Evolutionary conservation across 2,329 filamentous ascomycete genomes (phyloP).

Genomic region (Stagonosporopsis tanaceti): DNA sequence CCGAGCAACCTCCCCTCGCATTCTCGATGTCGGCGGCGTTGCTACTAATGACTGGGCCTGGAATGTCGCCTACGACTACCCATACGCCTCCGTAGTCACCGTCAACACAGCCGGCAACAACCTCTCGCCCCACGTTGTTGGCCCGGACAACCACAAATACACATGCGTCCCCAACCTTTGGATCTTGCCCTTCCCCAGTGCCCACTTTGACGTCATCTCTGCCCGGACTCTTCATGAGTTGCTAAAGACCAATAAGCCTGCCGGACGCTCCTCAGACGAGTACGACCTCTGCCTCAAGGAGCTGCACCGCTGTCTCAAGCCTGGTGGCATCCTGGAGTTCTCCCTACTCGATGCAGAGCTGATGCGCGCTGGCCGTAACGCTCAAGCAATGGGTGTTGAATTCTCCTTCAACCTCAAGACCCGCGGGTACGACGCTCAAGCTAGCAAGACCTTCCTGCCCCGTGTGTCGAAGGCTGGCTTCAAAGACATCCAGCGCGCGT

Average conservation of each 20-base stretch:
- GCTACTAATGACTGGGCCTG: slow-evolving; percentile 93
- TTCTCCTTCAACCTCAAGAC: slow-evolving; percentile 91
- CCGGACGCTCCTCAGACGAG: slow-evolving; percentile 68
- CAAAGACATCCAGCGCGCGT: slow-evolving; percentile 79
- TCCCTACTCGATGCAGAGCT: slow-evolving; percentile 89
- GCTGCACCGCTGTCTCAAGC: slow-evolving; percentile 90
- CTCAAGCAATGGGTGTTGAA: slow-evolving; percentile 84
- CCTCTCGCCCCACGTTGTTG: slow-evolving; percentile 64
- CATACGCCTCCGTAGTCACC: slow-evolving; percentile 85
- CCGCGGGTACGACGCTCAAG: slow-evolving; percentile 85
- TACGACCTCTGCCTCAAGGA: slow-evolving; percentile 86
- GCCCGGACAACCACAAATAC: slow-evolving; percentile 86
- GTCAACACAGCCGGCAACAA: slow-evolving; percentile 68
- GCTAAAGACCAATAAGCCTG: slow-evolving; percentile 71
- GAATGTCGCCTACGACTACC: slow-evolving; percentile 87
- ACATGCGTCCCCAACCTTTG: slow-evolving; percentile 79
- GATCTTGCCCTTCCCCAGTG: slow-evolving; percentile 82
- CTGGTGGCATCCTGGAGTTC: slow-evolving; percentile 92
- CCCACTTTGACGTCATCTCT: slow-evolving; percentile 90
- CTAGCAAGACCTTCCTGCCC: slow-evolving; percentile 81
- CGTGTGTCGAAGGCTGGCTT: slow-evolving; percentile 81
- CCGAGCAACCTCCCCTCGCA: slow-evolving; percentile 71
- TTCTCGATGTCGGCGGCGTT: slow-evolving; percentile 88
- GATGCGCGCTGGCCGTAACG: slow-evolving; percentile 80
- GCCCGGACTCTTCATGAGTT: slow-evolving; percentile 86